A percentile compares a stretch with the other conserved stretches of the same genome.
These are phyloP conservation scores for Stereum hirsutum DNA, from an alignment of 1,284 basidiomycete species.

Conservation along the genomic window DNA sequence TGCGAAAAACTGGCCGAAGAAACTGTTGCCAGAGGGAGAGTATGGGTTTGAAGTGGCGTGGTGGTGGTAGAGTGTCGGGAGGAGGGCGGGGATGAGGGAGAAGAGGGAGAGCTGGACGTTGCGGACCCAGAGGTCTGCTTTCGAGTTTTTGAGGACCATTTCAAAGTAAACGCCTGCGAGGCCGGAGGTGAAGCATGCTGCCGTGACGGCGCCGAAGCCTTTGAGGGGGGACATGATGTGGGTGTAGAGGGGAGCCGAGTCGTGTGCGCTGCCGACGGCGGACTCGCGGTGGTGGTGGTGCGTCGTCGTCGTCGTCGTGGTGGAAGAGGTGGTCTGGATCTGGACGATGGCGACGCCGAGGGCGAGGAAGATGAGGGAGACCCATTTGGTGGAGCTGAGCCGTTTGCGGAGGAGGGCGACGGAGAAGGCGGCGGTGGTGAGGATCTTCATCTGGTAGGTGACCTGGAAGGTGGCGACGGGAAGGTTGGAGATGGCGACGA, in stretches of 20 bases:
- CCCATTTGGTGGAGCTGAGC: conserved; percentile 72
- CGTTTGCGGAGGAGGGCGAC: conserved; percentile 83
- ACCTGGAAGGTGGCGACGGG: conserved; percentile 94
- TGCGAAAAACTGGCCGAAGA: conserved; percentile 46
- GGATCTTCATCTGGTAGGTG: conserved; percentile 96
- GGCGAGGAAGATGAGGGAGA: conserved; percentile 77
- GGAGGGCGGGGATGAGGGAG: conserved; percentile 77
- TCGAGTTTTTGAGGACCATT: conserved; percentile 90
- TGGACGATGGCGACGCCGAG: conserved; percentile 92
- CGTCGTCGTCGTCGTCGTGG: conserved; percentile 16
- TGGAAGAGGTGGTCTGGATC: conserved; percentile 49
- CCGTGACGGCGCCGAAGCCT: conserved; percentile 82
- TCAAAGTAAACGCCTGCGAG: conserved; percentile 99
- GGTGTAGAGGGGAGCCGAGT: conserved; percentile 24
- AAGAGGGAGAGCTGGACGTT: conserved; percentile 96
- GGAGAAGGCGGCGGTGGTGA: conserved; percentile 93
- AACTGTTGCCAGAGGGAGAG: conserved; percentile 22
- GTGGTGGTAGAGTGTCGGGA: conserved; percentile 58
- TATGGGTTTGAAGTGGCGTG: conserved; percentile 23
- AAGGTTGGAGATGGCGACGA: conserved; percentile 88
- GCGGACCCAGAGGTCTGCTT: conserved; percentile 89
- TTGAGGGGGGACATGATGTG: conserved; percentile 70
- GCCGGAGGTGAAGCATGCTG: conserved; percentile 93
- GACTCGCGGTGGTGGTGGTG: no score
- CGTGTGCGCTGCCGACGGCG: conserved; percentile 24